Base-by-base conservation (phyloP, 2,329 filamentous ascomycete genomes). In the Calonectria henricotiae region DNA sequence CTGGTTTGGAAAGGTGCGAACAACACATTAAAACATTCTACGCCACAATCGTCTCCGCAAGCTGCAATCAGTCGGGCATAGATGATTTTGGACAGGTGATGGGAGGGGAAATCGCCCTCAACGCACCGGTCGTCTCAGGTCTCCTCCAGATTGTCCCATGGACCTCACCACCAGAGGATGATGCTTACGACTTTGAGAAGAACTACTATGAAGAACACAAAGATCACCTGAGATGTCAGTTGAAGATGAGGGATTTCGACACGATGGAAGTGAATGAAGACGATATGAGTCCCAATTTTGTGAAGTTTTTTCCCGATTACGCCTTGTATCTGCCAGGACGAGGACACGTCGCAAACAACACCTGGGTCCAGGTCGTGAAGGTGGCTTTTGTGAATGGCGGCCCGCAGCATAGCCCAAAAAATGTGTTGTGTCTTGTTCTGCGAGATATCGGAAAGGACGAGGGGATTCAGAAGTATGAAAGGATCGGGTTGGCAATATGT, bases 201-300 rank as follows among this genome's bases (percentile, higher is more conserved):
- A 25, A 39, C 1, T 17, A 41, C 23, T 58, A 58, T 9, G 51
- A 58, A 20, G 3, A 13, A 20, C 11, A 25, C 32, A 58, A 58
- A 9, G n/a, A 58, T 5, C 11, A 20, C 3, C 23, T 25, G 5
- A 39, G 25, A 13, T 58, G 23, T 4, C 35, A 58, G 9, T 4
- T 58, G 3, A 58, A 58, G 15, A 58, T 58, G 51, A 39, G 35
- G 35, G 51, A 58, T 5, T 58, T 58, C 12, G 51, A 58, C 15
- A 39, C n/a, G 35, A 23, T 15, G 12, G 51, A 39, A 27, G 13
- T 23, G 4, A n/a, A 58, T 11, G 35, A 23, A 8, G 51, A 25
- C 4, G 37, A 13, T 20, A 7, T 4, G 5, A 5, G 2, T 9
- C n/a, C 20, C 20, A 23, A 20, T 11, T 58, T 58, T 17, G 6